phyloP scores from a whole-genome alignment of 257 asterid species.

The Gentiana dahurica region DNA sequence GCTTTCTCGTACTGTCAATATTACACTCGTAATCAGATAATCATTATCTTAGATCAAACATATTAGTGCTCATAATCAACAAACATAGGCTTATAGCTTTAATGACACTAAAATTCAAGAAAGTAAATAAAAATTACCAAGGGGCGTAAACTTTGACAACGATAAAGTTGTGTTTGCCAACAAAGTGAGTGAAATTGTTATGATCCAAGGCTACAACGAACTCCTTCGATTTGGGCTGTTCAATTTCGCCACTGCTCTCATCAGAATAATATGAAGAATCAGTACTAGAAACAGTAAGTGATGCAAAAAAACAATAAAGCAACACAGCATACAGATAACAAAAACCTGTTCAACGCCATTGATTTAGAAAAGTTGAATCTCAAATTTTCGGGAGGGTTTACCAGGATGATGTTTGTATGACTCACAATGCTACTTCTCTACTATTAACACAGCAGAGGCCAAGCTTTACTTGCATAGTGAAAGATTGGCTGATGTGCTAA shows the following conservation, averaged over 20 bases:
- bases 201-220: slow-evolving; percentile 59
- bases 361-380: too few species aligned
- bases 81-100: too few species aligned
- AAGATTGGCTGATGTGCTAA: too few species aligned
- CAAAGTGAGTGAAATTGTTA: slow-evolving; percentile 78
- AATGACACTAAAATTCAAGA: neutral
- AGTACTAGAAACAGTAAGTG: slow-evolving; percentile 5
- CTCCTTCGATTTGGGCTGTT: slow-evolving; percentile 24
- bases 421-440: too few species aligned
- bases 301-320: slow-evolving; percentile 5
- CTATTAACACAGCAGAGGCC: too few species aligned
- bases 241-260: neutral
- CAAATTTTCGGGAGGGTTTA: too few species aligned
- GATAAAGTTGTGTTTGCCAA: slow-evolving; percentile 56
- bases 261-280: neutral
- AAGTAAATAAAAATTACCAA: slow-evolving; percentile 21
- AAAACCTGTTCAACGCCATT: slow-evolving; percentile 10
- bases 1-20: slow-evolving; percentile 79
- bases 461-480: too few species aligned
- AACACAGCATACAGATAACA: slow-evolving; percentile 1
- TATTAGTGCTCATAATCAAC: too few species aligned
- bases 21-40: slow-evolving; percentile 5
- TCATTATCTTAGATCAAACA: too few species aligned
- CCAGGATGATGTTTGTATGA: too few species aligned
- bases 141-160: slow-evolving; percentile 90